Conservation (phyloP, 148 eudicot species). For the Dysphania ambrosioides region DNA sequence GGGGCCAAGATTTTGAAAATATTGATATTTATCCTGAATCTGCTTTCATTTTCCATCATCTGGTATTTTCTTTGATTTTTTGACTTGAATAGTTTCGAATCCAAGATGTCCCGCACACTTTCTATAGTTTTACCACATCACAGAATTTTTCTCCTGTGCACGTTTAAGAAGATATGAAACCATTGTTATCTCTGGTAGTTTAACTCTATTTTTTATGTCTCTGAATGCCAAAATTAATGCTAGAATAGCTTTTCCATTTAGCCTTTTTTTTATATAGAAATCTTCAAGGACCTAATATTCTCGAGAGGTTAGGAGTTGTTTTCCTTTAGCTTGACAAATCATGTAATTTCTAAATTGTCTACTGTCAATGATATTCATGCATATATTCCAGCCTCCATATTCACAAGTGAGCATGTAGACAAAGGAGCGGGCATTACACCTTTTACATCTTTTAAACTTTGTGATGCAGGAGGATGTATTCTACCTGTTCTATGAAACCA, state of each 20-base stretch:
- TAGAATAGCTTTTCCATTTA: not conserved
- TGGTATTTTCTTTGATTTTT: too few relatives aligned
- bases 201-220: not conserved
- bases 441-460: not conserved
- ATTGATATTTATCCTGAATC: not conserved
- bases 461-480: conserved; percentile 59
- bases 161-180: not conserved
- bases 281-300: not conserved
- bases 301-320: not conserved
- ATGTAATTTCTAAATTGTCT: not conserved
- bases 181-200: not conserved
- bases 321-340: too few relatives aligned
- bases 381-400: not conserved
- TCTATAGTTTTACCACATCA: not conserved
- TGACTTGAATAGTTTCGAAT: not conserved
- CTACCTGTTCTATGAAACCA: conserved; percentile 79
- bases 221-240: not conserved
- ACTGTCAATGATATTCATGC: not conserved
- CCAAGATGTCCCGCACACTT: not conserved
- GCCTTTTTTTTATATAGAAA: not conserved
- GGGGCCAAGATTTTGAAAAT: too few relatives aligned
- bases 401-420: not conserved
- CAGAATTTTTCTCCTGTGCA: not conserved
- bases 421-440: not conserved
- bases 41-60: not conserved